Evolutionary conservation across 768 basidiomycete species (phyloP).

Genomic region (Tulasnella sp.): DNA sequence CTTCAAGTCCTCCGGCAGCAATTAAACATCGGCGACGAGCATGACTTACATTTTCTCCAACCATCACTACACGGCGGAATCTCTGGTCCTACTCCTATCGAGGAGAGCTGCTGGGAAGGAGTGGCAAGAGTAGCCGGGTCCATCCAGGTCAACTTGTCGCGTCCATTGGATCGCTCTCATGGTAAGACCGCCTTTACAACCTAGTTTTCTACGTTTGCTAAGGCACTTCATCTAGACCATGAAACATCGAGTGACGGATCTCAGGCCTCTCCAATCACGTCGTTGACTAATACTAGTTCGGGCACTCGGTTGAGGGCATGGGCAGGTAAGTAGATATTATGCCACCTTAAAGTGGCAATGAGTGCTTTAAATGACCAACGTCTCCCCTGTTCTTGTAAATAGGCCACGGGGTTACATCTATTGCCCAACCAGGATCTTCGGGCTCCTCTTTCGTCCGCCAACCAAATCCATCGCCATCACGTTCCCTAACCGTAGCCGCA

Average conservation of each 20-base stretch:
- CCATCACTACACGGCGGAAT: not conserved
- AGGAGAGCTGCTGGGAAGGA: not conserved
- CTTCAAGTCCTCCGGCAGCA: not conserved
- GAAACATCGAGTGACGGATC: not conserved
- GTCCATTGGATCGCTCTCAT: not conserved
- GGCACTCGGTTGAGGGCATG: not conserved
- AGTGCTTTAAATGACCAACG: not conserved
- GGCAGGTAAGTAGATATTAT: not conserved
- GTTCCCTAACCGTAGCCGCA: not conserved
- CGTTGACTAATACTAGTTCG: not conserved
- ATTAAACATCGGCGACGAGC: not conserved
- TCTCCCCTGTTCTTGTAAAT: not conserved
- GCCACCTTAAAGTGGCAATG: not conserved
- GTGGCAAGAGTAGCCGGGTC: not conserved
- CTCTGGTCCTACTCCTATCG: not conserved
- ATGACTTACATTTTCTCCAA: not conserved
- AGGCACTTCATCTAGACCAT: not conserved
- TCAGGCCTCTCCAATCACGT: not conserved
- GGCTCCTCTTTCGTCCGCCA: not conserved
- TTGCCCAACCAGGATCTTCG: not conserved
- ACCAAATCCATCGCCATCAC: not conserved
- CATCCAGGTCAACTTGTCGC: not conserved
- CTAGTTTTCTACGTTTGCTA: not conserved
- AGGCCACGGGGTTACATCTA: not conserved
- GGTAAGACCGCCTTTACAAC: not conserved